Percentiles rank a stretch among this genome's conserved stretches.
Conservation (phyloP, 495 filamentous ascomycete species). For the Hypoxylon fragiforme region DNA sequence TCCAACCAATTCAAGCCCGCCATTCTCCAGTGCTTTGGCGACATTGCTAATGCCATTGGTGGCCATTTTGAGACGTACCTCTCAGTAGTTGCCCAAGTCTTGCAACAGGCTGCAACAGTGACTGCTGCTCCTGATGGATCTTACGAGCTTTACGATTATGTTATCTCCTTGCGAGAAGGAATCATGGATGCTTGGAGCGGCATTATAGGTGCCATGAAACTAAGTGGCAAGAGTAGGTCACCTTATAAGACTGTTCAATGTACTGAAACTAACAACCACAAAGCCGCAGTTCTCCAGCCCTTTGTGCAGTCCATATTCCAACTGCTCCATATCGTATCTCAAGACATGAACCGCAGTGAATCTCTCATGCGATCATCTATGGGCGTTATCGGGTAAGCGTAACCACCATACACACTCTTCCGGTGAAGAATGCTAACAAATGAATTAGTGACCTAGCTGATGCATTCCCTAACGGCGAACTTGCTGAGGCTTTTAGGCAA, state of each 20-base stretch:
- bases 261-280: slow-evolving; percentile 26
- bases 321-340: slow-evolving; percentile 77
- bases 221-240: slow-evolving; percentile 69
- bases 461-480: slow-evolving; percentile 88
- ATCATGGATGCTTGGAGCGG: slow-evolving; percentile 99
- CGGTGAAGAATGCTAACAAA: slow-evolving; percentile 41
- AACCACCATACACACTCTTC: background rate
- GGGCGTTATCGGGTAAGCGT: slow-evolving; percentile 86
- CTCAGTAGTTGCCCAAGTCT: slow-evolving; percentile 84
- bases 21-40: slow-evolving; percentile 96
- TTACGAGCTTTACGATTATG: slow-evolving; percentile 94
- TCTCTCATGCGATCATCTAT: slow-evolving; percentile 87
- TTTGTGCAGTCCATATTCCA: slow-evolving; percentile 88
- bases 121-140: slow-evolving; percentile 68
- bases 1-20: slow-evolving; percentile 98
- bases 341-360: slow-evolving; percentile 85
- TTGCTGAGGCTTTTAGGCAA: slow-evolving; percentile 77
- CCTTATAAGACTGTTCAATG: background rate
- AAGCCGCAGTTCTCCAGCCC: slow-evolving; percentile 70
- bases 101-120: slow-evolving; percentile 88
- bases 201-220: slow-evolving; percentile 89
- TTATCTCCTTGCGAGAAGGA: slow-evolving; percentile 90
- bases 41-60: slow-evolving; percentile 94
- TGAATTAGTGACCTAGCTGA: slow-evolving; percentile 82
- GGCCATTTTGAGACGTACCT: slow-evolving; percentile 92